These are phyloP conservation scores for Serendipita sp. DNA, from an alignment of 768 basidiomycete genomes.

Conservation along the genomic window DNA sequence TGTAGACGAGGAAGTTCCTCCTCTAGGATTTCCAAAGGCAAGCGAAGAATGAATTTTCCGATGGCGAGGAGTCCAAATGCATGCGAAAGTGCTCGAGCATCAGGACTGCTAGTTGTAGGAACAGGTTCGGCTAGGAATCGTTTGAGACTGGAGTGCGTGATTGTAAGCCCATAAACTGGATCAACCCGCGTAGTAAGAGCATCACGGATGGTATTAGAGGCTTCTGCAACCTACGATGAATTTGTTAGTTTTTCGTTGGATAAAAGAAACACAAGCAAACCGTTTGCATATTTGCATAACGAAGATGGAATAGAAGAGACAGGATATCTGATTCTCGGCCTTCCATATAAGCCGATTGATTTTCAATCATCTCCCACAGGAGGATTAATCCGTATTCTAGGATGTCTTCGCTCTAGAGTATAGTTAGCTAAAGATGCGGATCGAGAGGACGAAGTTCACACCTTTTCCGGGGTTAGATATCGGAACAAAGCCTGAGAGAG, in stretches of 20 bases:
- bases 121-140: conserved; percentile 41
- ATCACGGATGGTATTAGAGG: conserved; percentile 68
- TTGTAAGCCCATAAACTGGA: conserved; percentile 72
- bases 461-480: conserved; percentile 48
- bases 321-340: conserved; percentile 68
- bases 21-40: conserved; percentile 72
- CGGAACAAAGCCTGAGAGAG: conserved; percentile 49
- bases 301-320: conserved; percentile 46
- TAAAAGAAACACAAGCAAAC: conserved; percentile 26
- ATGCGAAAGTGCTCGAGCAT: conserved; percentile 47
- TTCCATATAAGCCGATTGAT: conserved; percentile 56
- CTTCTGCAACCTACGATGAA: conserved; percentile 56
- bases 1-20: conserved; percentile 71
- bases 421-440: conserved; percentile 4
- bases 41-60: conserved; percentile 64
- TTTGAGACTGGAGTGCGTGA: conserved; percentile 57
- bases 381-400: conserved; percentile 68
- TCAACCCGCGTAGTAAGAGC: conserved; percentile 53
- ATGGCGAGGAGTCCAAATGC: conserved; percentile 74
- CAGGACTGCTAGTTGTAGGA: conserved; percentile 27
- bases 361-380: conserved; percentile 69
- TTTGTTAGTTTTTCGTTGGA: not conserved
- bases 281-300: conserved; percentile 54
- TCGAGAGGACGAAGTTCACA: conserved; percentile 19
- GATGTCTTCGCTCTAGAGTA: conserved; percentile 38